Percentiles rank a stretch among this genome's conserved stretches.
Conservation (phyloP, 257 asterid genomes). For the Jacaranda copaia region DNA sequence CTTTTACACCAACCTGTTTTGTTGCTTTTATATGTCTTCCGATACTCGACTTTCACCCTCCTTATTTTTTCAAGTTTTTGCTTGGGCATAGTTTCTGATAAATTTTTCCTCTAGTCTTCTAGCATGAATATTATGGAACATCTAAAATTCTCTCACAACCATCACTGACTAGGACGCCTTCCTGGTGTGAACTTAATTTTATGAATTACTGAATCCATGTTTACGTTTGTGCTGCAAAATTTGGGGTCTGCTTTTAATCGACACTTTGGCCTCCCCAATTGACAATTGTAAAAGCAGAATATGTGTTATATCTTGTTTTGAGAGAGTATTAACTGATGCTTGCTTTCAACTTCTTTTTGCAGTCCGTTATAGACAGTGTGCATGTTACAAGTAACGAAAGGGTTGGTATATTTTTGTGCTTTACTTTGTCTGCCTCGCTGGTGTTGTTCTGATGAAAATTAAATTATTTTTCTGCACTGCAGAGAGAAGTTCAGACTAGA, state of each 20-base stretch:
- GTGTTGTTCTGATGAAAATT: not conserved
- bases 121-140: too few relatives aligned
- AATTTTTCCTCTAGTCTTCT: too few relatives aligned
- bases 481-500: conserved; percentile 64
- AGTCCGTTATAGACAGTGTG: conserved; percentile 79
- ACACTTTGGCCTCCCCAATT: too few relatives aligned
- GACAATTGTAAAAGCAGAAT: too few relatives aligned
- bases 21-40: too few relatives aligned
- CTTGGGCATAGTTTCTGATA: too few relatives aligned
- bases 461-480: conserved; percentile 36
- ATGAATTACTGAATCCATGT: not conserved
- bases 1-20: not conserved
- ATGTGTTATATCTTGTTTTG: not conserved
- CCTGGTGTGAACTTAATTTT: not conserved
- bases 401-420: conserved; percentile 50
- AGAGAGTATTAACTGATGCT: conserved; percentile 22
- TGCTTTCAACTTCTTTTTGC: conserved; percentile 46
- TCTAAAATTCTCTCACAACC: too few relatives aligned
- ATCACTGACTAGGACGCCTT: too few relatives aligned
- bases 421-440: not conserved
- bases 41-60: too few relatives aligned
- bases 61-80: too few relatives aligned
- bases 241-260: not conserved
- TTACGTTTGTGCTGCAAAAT: not conserved
- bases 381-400: conserved; percentile 81